phyloP scores from a whole-genome alignment of 371 early-diverging fungal genomes.

The Saksenaea oblongispora region DNA sequence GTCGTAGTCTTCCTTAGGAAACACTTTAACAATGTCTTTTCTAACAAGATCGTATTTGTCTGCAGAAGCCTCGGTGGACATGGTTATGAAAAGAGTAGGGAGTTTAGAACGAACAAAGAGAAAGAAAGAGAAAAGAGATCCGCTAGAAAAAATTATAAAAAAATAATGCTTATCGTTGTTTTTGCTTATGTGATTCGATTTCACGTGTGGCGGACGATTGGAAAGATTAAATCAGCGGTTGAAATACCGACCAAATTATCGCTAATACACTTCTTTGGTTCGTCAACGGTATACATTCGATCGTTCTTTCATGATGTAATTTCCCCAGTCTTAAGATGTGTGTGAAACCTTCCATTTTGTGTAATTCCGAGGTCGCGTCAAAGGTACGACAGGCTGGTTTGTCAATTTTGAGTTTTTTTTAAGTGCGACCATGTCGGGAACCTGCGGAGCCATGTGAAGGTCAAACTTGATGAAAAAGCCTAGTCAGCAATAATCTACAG shows the following conservation, averaged over 20 bases:
- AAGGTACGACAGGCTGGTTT: background rate
- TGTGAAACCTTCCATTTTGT: background rate
- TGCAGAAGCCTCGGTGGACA: constrained; percentile 45
- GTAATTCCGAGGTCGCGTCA: background rate
- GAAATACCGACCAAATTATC: background rate
- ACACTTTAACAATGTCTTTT: constrained; percentile 60
- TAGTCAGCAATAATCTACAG: constrained; percentile 8
- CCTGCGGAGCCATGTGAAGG: constrained; percentile 7
- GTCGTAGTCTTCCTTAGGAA: constrained; percentile 72
- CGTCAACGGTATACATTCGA: background rate
- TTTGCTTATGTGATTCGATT: constrained; percentile 21
- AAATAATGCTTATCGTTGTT: constrained; percentile 10
- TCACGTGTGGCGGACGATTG: constrained; percentile 15
- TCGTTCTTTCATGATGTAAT: background rate
- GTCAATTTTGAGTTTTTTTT: background rate
- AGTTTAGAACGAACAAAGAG: constrained; percentile 22
- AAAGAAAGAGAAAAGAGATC: constrained; percentile 11
- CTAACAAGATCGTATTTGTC: constrained; percentile 54
- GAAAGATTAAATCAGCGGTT: background rate
- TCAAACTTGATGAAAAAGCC: background rate
- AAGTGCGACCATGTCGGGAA: constrained; percentile 3
- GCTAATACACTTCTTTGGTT: no score
- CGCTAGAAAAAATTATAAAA: constrained; percentile 6
- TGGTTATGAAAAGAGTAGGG: constrained; percentile 14
- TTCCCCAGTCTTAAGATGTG: background rate